Conservation (phyloP, 2,329 filamentous ascomycete genomes). For the Ophiostoma quercus region DNA sequence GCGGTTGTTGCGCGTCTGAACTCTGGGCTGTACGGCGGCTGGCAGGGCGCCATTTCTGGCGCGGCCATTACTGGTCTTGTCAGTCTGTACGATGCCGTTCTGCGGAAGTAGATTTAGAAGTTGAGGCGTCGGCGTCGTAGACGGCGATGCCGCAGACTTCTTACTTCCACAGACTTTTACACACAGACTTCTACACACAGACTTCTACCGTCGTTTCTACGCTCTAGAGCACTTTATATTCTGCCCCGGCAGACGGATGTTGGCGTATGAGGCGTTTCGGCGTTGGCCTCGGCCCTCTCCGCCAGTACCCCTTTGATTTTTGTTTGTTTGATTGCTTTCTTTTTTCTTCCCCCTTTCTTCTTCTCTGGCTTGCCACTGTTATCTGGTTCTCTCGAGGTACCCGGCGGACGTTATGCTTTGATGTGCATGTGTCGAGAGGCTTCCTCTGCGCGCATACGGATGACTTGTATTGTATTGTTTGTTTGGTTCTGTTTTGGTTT, state of each 20-base stretch:
- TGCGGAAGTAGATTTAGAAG: conserved; percentile 53
- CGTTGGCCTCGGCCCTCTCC: conserved; percentile 24
- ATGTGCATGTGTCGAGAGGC: conserved; percentile 12
- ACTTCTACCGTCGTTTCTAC: too few species aligned
- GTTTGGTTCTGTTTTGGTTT: conserved; percentile 14
- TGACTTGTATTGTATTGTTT: conserved; percentile 14
- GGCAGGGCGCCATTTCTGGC: conserved; percentile 63
- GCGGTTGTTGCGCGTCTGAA: conserved; percentile 59
- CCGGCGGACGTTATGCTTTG: conserved; percentile 12
- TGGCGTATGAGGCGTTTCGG: conserved; percentile 26
- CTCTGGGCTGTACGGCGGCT: conserved; percentile 64
- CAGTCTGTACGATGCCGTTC: conserved; percentile 71
- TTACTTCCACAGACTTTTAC: too few species aligned
- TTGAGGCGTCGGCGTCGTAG: too few species aligned
- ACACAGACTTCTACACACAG: too few species aligned
- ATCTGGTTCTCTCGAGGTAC: conserved; percentile 16
- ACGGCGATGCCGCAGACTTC: too few species aligned
- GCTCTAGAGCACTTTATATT: too few species aligned
- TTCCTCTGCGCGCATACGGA: conserved; percentile 7
- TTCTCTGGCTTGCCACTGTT: neutral
- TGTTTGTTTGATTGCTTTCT: conserved; percentile 10
- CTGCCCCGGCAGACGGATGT: neutral
- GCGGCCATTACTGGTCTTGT: conserved; percentile 62
- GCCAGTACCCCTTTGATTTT: conserved; percentile 19
- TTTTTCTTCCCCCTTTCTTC: conserved; percentile 13